Base-by-base conservation (phyloP, 202 grass and related monocot genomes). In the Schoenoplectus tabernaemontani region DNA sequence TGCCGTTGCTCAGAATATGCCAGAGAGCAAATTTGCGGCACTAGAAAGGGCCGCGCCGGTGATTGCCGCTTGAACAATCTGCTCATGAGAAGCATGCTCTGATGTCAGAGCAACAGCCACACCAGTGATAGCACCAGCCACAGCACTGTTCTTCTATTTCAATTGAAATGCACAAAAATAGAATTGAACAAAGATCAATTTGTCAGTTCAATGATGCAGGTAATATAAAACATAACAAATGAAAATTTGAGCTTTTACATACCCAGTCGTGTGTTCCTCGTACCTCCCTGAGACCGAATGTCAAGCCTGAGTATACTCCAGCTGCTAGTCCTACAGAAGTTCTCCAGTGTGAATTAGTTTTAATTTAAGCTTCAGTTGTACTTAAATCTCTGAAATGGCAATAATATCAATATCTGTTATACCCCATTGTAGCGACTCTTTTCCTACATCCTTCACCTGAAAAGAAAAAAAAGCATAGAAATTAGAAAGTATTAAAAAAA, bases 341-440 rank as follows among this genome's bases (percentile, higher is more conserved):
- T 12, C 43, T 23, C 26, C 8, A 20, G 17, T 26, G 2, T 61
- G 1, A 46, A 7, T 24, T 65, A 66, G 26, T 65, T 30, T n/a
- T 33, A 54, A 4, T 54, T 39, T 34, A 0, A 19, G 2, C 9
- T 0, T 2, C 19, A 30, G 0, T 28, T 30, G 0, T 75, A 54
- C 47, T n/a, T 36, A n/a, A n/a, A n/a, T n/a, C n/a, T 19, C 3
- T 28, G 0, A 20, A 54, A 75, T 9, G 0, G 3, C 15, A 69
- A 34, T 15, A 24, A 15, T 4, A 39, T 1, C 9, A 46, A 39
- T 1, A 10, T 7, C 22, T 5, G 77, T 67, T 41, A 13, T 89
- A 97, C 94, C 91, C 94, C 94, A 97, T 86, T 94, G 91, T 65
- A 97, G 60, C 2, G 94, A 87, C 78, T 97, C 89, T n/a, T 83